phyloP scores from a whole-genome alignment of 2,329 filamentous ascomycete genomes.

The Penicillium freii region DNA sequence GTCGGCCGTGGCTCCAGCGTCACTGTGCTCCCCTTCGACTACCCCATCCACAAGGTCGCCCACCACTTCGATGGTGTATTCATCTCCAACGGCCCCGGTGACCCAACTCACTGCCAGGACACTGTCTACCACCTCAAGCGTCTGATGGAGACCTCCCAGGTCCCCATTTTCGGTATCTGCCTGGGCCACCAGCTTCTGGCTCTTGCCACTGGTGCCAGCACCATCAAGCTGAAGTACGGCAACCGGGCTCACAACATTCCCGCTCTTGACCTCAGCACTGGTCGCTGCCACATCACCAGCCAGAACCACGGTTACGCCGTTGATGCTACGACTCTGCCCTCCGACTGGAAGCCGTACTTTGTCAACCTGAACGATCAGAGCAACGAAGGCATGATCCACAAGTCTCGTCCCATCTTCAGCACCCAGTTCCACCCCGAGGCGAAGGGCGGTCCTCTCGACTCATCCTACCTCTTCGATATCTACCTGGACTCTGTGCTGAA shows the following conservation, averaged over 20 bases:
- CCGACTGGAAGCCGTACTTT: constrained; percentile 96
- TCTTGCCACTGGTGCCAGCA: constrained; percentile 80
- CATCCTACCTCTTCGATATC: constrained; percentile 92
- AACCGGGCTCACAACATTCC: constrained; percentile 99
- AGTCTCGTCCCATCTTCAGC: constrained; percentile 92
- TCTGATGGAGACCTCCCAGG: constrained; percentile 84
- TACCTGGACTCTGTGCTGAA: constrained; percentile 86
- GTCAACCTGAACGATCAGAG: constrained; percentile 96
- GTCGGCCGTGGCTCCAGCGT: constrained; percentile 88
- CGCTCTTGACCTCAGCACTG: constrained; percentile 87
- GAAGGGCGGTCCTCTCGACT: constrained; percentile 95
- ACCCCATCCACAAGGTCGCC: constrained; percentile 96
- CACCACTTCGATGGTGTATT: constrained; percentile 98
- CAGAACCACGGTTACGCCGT: constrained; percentile 99
- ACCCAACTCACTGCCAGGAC: constrained; percentile 93
- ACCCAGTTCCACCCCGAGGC: constrained; percentile 99
- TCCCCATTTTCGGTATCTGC: constrained; percentile 97
- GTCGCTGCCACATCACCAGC: constrained; percentile 96
- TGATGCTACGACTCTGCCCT: constrained; percentile 75
- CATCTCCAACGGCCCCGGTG: constrained; percentile 97
- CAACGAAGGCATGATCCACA: constrained; percentile 96
- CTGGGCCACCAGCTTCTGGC: constrained; percentile 95
- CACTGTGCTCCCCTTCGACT: constrained; percentile 94
- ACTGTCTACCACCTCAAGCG: constrained; percentile 90
- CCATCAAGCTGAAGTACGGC: constrained; percentile 98